A percentile compares a stretch with the other conserved stretches of the same genome.
phyloP scores from a whole-genome alignment of 306 rosid genomes.

The Pyrus pyrifolia region DNA sequence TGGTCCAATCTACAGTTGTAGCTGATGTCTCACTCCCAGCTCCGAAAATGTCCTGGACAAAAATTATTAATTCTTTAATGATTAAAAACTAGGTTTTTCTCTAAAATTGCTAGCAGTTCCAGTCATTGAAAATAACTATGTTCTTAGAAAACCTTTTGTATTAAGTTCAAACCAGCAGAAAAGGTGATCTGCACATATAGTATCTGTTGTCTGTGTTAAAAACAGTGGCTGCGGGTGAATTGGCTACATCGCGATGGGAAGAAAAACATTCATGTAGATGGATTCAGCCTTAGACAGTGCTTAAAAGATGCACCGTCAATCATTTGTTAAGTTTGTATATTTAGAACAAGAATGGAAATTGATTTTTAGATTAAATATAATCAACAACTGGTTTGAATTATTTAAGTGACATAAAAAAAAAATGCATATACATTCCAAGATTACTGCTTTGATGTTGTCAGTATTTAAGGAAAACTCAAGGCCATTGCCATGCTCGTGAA shows the following conservation, averaged over 20 bases:
- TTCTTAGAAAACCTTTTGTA: not conserved
- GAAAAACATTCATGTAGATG: not conserved
- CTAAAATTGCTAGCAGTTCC: not conserved
- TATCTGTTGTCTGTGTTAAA: not conserved
- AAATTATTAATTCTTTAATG: too few species aligned
- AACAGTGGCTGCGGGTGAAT: not conserved
- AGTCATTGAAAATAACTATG: not conserved
- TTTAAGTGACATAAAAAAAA: not conserved
- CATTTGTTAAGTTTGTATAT: not conserved
- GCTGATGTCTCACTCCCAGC: constrained; percentile 12
- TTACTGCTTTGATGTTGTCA: constrained; percentile 12
- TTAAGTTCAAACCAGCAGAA: not conserved
- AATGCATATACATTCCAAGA: not conserved
- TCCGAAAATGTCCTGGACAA: constrained; percentile 4
- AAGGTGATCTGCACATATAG: not conserved
- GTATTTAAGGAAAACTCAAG: not conserved
- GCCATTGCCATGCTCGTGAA: not conserved
- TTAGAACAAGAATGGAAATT: not conserved
- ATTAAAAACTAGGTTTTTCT: not conserved
- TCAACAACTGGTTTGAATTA: not conserved
- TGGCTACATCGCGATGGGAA: too few species aligned
- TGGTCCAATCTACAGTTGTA: constrained; percentile 1
- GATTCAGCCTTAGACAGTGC: too few species aligned
- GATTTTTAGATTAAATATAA: not conserved
- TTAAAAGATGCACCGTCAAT: too few species aligned